Evolutionary conservation across 108 stramenopile genomes (phyloP).

Genomic region (Poteriospumella lacustris): DNA sequence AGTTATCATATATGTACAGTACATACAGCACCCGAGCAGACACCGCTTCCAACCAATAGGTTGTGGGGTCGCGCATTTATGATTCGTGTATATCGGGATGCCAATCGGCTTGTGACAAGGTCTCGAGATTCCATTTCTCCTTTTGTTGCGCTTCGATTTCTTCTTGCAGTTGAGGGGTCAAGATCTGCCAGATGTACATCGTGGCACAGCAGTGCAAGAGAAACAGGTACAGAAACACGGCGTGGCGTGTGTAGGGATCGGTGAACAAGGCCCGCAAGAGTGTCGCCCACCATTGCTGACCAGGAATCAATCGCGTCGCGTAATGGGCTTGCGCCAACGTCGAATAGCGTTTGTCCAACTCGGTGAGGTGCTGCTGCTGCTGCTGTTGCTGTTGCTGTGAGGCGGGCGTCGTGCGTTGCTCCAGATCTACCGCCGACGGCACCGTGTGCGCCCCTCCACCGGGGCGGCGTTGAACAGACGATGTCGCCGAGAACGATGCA

Average conservation of each 20-base stretch:
- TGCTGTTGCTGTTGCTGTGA: constrained; percentile 16
- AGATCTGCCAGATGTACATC: background rate
- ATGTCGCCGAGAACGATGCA: no score
- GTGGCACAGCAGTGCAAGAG: background rate
- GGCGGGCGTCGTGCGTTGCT: no score
- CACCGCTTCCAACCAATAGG: no score
- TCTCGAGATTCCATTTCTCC: background rate
- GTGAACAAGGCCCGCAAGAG: constrained; percentile 11
- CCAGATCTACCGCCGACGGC: no score
- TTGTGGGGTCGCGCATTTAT: no score
- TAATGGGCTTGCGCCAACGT: constrained; percentile 20
- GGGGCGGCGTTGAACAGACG: no score
- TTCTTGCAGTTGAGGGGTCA: background rate
- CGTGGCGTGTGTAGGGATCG: constrained; percentile 18
- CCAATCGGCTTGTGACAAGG: background rate
- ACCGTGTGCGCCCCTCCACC: no score
- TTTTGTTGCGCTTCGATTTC: background rate
- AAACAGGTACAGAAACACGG: background rate
- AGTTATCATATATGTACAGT: no score
- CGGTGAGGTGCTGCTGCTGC: background rate
- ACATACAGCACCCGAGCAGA: no score
- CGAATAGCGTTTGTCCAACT: background rate
- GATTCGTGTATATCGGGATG: constrained; percentile 13
- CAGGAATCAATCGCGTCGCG: background rate
- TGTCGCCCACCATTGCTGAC: background rate